A percentile compares a stretch with the other conserved stretches of the same genome.
phyloP scores from a whole-genome alignment of 2,329 filamentous ascomycete species.

The Claviceps citrina region DNA sequence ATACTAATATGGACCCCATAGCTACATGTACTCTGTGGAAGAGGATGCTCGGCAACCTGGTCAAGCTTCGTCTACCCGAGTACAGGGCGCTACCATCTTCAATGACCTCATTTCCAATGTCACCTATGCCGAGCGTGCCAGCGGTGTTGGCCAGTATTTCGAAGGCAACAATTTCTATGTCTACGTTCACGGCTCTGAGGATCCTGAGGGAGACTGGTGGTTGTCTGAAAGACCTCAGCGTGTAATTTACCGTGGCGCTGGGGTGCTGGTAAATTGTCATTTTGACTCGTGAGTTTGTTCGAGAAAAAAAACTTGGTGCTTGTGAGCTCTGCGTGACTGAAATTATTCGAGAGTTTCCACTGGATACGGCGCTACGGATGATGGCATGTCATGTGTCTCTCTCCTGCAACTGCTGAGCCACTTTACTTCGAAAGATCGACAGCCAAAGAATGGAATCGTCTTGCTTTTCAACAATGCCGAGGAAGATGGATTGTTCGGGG shows the following conservation, averaged over 20 bases:
- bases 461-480: conserved; percentile 89
- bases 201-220: conserved; percentile 64
- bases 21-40: conserved; percentile 1
- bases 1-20: background rate
- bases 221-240: conserved; percentile 25
- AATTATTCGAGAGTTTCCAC: conserved; percentile 56
- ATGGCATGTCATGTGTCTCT: conserved; percentile 79
- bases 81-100: conserved; percentile 46
- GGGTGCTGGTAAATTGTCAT: conserved; percentile 86
- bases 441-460: conserved; percentile 66
- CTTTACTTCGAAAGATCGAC: conserved; percentile 57
- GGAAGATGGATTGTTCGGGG: conserved; percentile 82
- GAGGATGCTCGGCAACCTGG: background rate
- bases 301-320: too few species aligned
- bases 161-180: conserved; percentile 86
- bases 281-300: conserved; percentile 50
- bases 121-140: conserved; percentile 33
- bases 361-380: conserved; percentile 84
- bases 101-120: conserved; percentile 68
- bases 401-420: conserved; percentile 75
- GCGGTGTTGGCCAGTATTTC: conserved; percentile 53
- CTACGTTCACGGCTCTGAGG: conserved; percentile 71
- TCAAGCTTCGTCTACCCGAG: conserved; percentile 1
- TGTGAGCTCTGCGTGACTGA: background rate
- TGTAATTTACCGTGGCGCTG: conserved; percentile 45